Base-by-base conservation (phyloP, 768 basidiomycete species). In the Mycena alexandri region DNA sequence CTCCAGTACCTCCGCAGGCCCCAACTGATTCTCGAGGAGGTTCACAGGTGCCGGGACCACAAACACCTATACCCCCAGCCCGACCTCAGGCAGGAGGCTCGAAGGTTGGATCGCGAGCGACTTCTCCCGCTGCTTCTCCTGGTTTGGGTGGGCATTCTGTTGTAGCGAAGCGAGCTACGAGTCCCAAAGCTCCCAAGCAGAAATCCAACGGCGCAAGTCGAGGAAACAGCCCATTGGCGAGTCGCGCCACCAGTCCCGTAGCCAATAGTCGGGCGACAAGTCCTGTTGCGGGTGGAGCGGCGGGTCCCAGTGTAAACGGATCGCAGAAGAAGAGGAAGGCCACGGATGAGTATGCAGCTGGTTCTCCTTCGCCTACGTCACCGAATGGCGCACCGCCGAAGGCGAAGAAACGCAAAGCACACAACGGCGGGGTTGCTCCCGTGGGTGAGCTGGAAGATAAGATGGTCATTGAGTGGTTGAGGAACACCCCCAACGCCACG, bases 121-220 rank as follows among this genome's bases (percentile, higher is more conserved):
- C 85, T 46, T 79, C 84, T 5, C 80, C 88, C 10, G 80, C 79
- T 11, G 79, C 85, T 29, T 79, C 84, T 2, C 80, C 88, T 6
- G 82, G 83, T 33, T 83, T 90, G 70, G 89, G 91, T 42, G 93
- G 93, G 0, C 92, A 94, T 78, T 93, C 90, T 2, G 74, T 93
- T 24, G 87, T 96, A 17, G 94, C 94, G 2, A 92, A 91, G 78
- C 89, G 94, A 19, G 94, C 94, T 5, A 94, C 93, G 1, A 94
- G 93, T 68, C 94, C 93, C 5, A 93, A 92, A 72, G 82, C 78
- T 12, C 86, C 87, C 4, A 93, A 91, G 75, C 80, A 80, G 11
- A 90, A 87, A 71, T 68, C 84, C 13, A 75, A 78, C 50, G 79
- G 78, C 66, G 72, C 77, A 2, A 89, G 86, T 74, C 83, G 90